These are phyloP conservation scores for Eimeria sp. DNA, from an alignment of 169 alveolate species.

Conservation along the genomic window DNA sequence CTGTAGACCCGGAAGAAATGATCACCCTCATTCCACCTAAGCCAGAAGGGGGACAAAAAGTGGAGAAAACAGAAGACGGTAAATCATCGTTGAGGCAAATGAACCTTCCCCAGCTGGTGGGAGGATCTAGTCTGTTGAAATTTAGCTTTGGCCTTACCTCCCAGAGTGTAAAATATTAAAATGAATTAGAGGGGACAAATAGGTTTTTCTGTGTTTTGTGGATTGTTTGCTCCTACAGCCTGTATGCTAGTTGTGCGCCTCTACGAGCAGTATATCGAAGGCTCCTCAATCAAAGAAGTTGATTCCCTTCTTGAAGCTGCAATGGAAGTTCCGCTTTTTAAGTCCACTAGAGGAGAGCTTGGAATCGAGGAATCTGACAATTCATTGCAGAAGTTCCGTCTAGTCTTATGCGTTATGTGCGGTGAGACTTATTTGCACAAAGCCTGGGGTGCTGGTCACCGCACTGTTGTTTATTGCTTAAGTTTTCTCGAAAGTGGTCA, in stretches of 20 bases:
- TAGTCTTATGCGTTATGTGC: slow-evolving; percentile 40
- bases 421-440: slow-evolving; percentile 4
- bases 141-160: background rate
- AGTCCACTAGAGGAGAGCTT: slow-evolving; percentile 4
- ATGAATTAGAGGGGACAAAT: background rate
- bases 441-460: background rate
- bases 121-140: background rate
- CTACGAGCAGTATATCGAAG: slow-evolving; percentile 33
- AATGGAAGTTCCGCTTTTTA: slow-evolving; percentile 22
- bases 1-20: slow-evolving; percentile 38
- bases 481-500: background rate
- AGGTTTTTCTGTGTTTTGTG: background rate
- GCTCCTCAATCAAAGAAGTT: slow-evolving; percentile 61
- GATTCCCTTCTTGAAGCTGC: slow-evolving; percentile 25
- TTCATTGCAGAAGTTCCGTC: slow-evolving; percentile 42
- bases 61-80: slow-evolving; percentile 43
- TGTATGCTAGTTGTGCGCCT: slow-evolving; percentile 47
- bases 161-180: background rate
- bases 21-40: slow-evolving; percentile 13
- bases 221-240: slow-evolving; percentile 17
- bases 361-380: background rate
- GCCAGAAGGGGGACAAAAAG: slow-evolving; percentile 4
- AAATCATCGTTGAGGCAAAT: background rate
- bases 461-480: background rate
- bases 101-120: background rate